Percentiles rank a stretch among this genome's conserved stretches.
Conservation (phyloP, 352 stramenopile species). For the Phytophthora fragariaefolia region DNA sequence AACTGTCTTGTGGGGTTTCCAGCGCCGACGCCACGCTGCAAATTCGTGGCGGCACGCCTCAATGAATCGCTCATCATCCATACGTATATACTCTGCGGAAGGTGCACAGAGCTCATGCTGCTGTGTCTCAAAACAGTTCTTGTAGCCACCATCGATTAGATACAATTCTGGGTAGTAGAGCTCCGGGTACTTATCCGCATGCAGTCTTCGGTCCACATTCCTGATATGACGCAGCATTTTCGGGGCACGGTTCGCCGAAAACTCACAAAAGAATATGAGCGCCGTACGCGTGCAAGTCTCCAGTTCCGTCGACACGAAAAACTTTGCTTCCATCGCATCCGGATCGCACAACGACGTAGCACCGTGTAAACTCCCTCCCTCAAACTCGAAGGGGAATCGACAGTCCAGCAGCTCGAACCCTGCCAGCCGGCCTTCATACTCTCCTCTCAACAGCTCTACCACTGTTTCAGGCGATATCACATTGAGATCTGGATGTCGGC, state of each 20-base stretch:
- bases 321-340: conserved; percentile 45
- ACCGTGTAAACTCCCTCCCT: conserved; percentile 48
- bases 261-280: conserved; percentile 78
- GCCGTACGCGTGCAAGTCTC: conserved; percentile 43
- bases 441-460: conserved; percentile 40
- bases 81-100: conserved; percentile 45
- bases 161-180: conserved; percentile 77
- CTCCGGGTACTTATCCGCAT: conserved; percentile 62
- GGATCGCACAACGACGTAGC: conserved; percentile 53
- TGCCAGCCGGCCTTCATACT: conserved; percentile 40
- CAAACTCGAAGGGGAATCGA: conserved; percentile 62
- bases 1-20: conserved; percentile 55
- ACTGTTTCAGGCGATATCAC: conserved; percentile 63
- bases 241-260: conserved; percentile 66
- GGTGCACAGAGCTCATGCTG: conserved; percentile 47
- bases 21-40: conserved; percentile 49
- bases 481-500: conserved; percentile 62
- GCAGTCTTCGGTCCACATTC: conserved; percentile 66
- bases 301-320: conserved; percentile 34
- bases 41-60: conserved; percentile 60
- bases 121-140: conserved; percentile 66
- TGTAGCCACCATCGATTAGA: conserved; percentile 75
- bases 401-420: conserved; percentile 60
- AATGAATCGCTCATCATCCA: conserved; percentile 55
- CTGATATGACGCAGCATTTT: conserved; percentile 77